Evolutionary conservation across 257 asterid genomes (phyloP).

Genomic region (Capsicum rhomboideum): DNA sequence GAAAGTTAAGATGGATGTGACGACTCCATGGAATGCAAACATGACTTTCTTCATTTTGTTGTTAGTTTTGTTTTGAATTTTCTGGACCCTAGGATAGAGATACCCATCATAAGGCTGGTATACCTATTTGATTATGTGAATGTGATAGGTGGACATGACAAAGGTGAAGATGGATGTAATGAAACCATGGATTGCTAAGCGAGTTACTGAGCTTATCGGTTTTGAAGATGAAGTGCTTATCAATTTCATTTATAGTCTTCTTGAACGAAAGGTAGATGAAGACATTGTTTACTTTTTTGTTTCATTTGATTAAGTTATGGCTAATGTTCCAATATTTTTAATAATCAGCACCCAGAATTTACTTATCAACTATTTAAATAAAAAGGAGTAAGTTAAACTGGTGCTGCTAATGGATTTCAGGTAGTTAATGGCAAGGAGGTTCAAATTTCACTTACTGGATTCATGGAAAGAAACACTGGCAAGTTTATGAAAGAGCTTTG

Average conservation of each 20-base stretch:
- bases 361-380: not conserved
- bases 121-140: not conserved
- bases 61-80: not conserved
- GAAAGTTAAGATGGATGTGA: slow-evolving; percentile 4
- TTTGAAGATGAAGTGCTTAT: slow-evolving; percentile 98
- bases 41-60: not conserved
- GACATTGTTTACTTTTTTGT: not conserved
- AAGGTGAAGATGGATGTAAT: slow-evolving; percentile 89
- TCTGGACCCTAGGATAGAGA: not conserved
- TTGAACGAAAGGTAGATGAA: slow-evolving; percentile 78
- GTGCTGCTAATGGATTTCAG: slow-evolving; percentile 35
- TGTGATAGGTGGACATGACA: slow-evolving; percentile 77
- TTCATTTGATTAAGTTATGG: not conserved
- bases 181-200: slow-evolving; percentile 97
- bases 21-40: not conserved
- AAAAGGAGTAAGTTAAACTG: not conserved
- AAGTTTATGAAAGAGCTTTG: slow-evolving; percentile 99
- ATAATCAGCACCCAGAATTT: not conserved
- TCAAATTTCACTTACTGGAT: slow-evolving; percentile 92
- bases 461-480: slow-evolving; percentile 98
- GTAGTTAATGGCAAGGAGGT: slow-evolving; percentile 85
- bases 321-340: not conserved
- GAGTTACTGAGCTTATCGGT: slow-evolving; percentile 95
- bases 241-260: slow-evolving; percentile 79
- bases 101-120: not conserved